phyloP scores from a whole-genome alignment of 208 protist genomes.

The Leishmania mexicana region DNA sequence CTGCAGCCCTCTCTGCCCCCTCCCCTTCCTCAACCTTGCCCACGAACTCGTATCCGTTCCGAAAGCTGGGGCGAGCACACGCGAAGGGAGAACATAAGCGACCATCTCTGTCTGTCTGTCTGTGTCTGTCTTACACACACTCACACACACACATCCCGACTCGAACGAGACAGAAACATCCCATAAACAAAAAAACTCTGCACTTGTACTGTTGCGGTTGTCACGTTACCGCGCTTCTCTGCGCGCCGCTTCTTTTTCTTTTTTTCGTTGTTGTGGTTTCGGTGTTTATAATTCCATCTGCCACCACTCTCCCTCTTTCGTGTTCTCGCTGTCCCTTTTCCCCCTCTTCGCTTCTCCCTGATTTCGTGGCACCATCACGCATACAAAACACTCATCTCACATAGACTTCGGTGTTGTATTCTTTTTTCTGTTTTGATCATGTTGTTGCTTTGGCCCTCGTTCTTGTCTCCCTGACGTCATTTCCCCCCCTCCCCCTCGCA shows the following conservation, averaged over 20 bases:
- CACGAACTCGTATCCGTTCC: background rate
- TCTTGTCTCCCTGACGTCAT: background rate
- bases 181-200: background rate
- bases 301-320: background rate
- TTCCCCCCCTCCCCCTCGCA: background rate
- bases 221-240: background rate
- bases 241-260: slow-evolving; percentile 1
- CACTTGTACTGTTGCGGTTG: background rate
- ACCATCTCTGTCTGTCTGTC: background rate
- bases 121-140: background rate
- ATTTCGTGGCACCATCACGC: background rate
- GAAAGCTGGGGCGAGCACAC: background rate
- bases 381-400: background rate
- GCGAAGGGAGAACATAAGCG: background rate
- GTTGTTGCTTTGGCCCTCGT: slow-evolving; percentile 1
- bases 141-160: slow-evolving; percentile 1
- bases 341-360: background rate
- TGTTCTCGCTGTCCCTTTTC: background rate
- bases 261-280: background rate
- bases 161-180: background rate
- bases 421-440: slow-evolving; percentile 4
- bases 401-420: background rate
- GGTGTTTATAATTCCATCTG: background rate
- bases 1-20: background rate
- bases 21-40: background rate